Base-by-base conservation (phyloP, 306 rosid genomes). In the Quercus robur region DNA sequence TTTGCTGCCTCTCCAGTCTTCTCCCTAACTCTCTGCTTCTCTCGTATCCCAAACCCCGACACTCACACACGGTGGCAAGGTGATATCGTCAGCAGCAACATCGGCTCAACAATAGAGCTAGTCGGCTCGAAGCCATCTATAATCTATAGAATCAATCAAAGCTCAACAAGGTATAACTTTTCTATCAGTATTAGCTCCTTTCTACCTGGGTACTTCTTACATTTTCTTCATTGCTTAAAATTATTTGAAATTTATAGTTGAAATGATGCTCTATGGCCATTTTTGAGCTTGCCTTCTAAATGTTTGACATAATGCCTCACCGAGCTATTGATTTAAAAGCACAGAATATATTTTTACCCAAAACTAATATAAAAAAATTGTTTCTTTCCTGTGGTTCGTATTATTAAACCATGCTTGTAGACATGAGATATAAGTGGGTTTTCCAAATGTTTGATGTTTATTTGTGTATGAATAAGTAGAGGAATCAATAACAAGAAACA, bases 291-390 rank as follows among this genome's bases (percentile, higher is more conserved):
- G 88, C 81, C 70, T 1, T 78, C 76, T 25, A 75, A 77, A 71
- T 82, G 78, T 82, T 85, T 13, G 85, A 82, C 10, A 26, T 80
- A 82, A 70, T 80, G 83, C 38, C 51, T 54, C 56, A 74, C 2
- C 20, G 79, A 57, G 76, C 19, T 57, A 13, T 35, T 35, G 76
- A 57, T 72, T 35, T 18, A 67, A 35, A 15, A 8, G 4, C 15
- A 35, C 54, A 9, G 52, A 4, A 67, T 35, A 23, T 25, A 5
- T 63, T 63, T 28, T 26, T 28, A 63, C 41, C 30, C 41, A 19
- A 17, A 30, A 14, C 6, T 28, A 15, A 15, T 12, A 26, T 12
- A 14, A 15, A 63, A 63, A 2, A 7, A 4, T 26, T 17, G 3
- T 15, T 63, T 30, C 6, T 10, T 5, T 63, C 19, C 33, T 0